These are phyloP conservation scores for Paxillus involutus DNA, from an alignment of 768 basidiomycete species.

Conservation along the genomic window DNA sequence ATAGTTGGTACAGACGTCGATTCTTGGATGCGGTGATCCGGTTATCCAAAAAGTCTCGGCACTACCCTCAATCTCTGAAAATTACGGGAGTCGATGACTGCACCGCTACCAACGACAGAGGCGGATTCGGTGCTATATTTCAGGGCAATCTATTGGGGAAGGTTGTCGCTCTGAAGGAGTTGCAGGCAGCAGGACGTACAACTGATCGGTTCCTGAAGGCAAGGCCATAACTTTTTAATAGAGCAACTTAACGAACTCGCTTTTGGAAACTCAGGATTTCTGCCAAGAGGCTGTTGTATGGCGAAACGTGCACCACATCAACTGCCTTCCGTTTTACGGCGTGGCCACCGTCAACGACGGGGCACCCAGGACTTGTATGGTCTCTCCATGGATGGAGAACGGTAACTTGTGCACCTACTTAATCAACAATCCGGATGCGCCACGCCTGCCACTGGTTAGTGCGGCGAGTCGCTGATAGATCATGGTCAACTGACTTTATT, in stretches of 20 bases:
- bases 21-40: constrained; percentile 29
- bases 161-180: constrained; percentile 31
- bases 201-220: constrained; percentile 26
- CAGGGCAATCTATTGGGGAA: constrained; percentile 25
- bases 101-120: constrained; percentile 14
- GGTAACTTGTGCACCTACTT: constrained; percentile 34
- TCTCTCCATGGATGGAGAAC: constrained; percentile 28
- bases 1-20: constrained; percentile 27
- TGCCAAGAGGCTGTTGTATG: constrained; percentile 30
- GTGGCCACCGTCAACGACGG: constrained; percentile 13
- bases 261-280: constrained; percentile 22
- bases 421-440: constrained; percentile 19
- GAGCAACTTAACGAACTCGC: neutral
- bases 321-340: constrained; percentile 33
- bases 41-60: constrained; percentile 28
- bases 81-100: constrained; percentile 17
- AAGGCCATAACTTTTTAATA: constrained; percentile 3
- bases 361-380: constrained; percentile 14
- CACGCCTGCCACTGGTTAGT: constrained; percentile 34
- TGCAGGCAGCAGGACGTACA: constrained; percentile 20
- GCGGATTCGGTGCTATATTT: constrained; percentile 35
- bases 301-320: constrained; percentile 28
- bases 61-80: constrained; percentile 27
- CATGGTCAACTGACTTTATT: constrained; percentile 1
- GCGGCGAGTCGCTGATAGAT: neutral